Evolutionary conservation across 306 rosid genomes (phyloP), one percentile per base, ranked within the genome.

Genomic region (Geum urbanum): DNA sequence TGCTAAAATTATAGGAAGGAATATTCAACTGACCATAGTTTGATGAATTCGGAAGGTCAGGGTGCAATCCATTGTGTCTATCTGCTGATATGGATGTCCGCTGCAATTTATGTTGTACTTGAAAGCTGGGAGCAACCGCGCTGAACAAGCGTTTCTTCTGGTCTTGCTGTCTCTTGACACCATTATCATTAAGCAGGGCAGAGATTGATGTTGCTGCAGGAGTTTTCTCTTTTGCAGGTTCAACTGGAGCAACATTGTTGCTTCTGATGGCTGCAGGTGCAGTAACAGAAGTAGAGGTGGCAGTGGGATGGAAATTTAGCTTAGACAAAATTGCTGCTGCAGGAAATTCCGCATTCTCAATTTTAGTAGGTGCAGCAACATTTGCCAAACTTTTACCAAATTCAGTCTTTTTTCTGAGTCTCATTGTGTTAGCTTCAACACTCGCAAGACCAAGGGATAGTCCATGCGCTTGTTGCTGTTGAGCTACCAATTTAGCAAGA

Each of bases 401-500:
- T 27, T 7, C 20, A 10, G 9, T 22, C 15, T 22, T 55, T 15
- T 22, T 9, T 7, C 16, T 16, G 11, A 37, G n/a, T 22, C 16
- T 37, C 35, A 20, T 55, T 54, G 59, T 54, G 15, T 12, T 20
- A 9, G 37, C 37, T 32, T 32, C 3, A 32, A 32, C 37, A 32
- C 37, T 32, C 37, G 3, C 37, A 32, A 32, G 37, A 32, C 37
- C 37, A 32, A 32, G 13, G 35, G 59, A 54, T 54, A 20, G 22
- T 20, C 22, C 40, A 59, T 76, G 59, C 46, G 58, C 72, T 24
- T 74, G 83, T 55, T 76, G 62, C 24, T 67, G 69, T 22, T 78
- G 86, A 8, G 79, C 60, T 72, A 82, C 54, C 8, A 65, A 51
- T 40, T 73, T 46, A 41, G 78, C 55, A 63, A 80, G 67, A 63